A percentile compares a stretch with the other conserved stretches of the same genome.
phyloP scores from a whole-genome alignment of 169 alveolate species.

The Plasmodium ovale region DNA sequence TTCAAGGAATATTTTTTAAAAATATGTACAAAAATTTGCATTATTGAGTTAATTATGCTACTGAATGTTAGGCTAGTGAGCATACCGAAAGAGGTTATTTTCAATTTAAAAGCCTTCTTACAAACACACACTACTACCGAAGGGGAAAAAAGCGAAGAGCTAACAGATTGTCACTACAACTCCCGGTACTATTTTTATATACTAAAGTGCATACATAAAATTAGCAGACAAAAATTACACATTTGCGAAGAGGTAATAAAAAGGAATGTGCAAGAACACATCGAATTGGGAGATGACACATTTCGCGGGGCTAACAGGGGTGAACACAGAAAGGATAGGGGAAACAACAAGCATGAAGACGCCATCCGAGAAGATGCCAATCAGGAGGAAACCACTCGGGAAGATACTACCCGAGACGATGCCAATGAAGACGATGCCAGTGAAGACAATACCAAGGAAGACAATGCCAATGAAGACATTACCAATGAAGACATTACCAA shows the following conservation, averaged over 20 bases:
- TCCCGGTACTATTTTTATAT: slow-evolving; percentile 38
- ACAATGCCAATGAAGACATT: not conserved
- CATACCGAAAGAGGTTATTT: slow-evolving; percentile 29
- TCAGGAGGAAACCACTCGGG: not conserved
- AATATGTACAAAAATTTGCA: slow-evolving; percentile 28
- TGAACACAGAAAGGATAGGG: not conserved
- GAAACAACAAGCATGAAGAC: too few species aligned
- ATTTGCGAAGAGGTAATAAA: slow-evolving; percentile 1
- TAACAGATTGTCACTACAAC: not conserved
- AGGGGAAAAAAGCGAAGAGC: slow-evolving; percentile 6
- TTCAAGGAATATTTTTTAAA: slow-evolving; percentile 39
- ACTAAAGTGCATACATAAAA: slow-evolving; percentile 31
- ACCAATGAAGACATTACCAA: not conserved
- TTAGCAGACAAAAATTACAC: slow-evolving; percentile 20
- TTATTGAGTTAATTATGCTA: slow-evolving; percentile 55
- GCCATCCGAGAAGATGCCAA: not conserved
- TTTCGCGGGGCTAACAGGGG: not conserved
- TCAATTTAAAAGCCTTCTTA: slow-evolving; percentile 9
- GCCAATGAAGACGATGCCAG: too few species aligned
- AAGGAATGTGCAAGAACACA: not conserved
- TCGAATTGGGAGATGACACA: not conserved
- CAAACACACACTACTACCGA: not conserved
- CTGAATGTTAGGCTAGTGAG: slow-evolving; percentile 25
- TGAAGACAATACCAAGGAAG: not conserved
- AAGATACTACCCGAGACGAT: not conserved